These are phyloP conservation scores for Penicillium thymicola DNA, from an alignment of 2,329 filamentous ascomycete genomes.

Conservation along the genomic window DNA sequence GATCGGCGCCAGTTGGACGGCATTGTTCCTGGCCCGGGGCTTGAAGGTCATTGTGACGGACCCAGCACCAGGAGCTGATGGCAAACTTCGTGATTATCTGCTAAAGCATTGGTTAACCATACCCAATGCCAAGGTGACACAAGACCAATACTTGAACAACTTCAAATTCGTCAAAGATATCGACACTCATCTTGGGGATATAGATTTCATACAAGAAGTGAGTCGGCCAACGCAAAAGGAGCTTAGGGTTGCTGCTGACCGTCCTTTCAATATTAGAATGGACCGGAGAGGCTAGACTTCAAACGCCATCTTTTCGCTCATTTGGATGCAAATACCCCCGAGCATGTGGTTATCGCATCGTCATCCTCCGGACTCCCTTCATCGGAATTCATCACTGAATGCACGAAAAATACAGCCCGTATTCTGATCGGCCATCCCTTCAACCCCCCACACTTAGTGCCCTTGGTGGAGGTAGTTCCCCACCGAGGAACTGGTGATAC, in stretches of 20 bases:
- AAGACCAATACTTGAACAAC: constrained; percentile 5
- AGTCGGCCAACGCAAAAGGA: background rate
- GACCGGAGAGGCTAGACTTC: constrained; percentile 15
- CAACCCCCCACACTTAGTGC: constrained; percentile 50
- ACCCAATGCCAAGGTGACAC: background rate
- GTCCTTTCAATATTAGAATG: constrained; percentile 7
- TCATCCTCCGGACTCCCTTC: constrained; percentile 14
- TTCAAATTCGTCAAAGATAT: constrained; percentile 9
- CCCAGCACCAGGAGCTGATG: constrained; percentile 36
- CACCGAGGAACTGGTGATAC: constrained; percentile 29
- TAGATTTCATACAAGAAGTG: constrained; percentile 12
- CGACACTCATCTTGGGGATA: constrained; percentile 1
- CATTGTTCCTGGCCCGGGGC: constrained; percentile 40
- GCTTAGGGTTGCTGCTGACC: background rate
- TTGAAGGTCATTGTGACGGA: constrained; percentile 42
- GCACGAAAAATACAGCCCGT: constrained; percentile 28
- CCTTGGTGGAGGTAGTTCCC: constrained; percentile 48
- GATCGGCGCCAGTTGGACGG: constrained; percentile 45
- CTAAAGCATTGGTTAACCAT: constrained; percentile 18
- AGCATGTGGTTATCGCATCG: constrained; percentile 15
- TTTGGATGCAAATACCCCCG: constrained; percentile 16
- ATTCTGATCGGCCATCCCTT: constrained; percentile 48
- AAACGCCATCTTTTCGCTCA: constrained; percentile 17
- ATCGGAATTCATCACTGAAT: constrained; percentile 8
- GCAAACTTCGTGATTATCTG: constrained; percentile 26